These are phyloP conservation scores for Allantophomopsis lycopodina DNA, from an alignment of 2,329 filamentous ascomycete genomes.

Conservation along the genomic window DNA sequence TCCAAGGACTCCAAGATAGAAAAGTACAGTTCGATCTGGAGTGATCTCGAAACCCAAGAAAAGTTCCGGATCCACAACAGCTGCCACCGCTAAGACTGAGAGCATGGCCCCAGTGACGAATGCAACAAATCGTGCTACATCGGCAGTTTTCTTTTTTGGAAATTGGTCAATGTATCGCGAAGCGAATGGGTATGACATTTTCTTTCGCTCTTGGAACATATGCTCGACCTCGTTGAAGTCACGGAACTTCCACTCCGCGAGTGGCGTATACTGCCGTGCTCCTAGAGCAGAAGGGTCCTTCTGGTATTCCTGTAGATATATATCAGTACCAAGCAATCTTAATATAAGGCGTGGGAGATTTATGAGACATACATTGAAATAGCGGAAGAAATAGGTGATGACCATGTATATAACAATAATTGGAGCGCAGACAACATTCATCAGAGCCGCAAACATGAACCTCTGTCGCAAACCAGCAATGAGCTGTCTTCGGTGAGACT, in stretches of 20 bases:
- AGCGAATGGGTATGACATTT: slow-evolving; percentile 91
- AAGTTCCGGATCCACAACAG: slow-evolving; percentile 78
- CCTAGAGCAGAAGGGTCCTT: slow-evolving; percentile 80
- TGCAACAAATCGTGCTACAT: slow-evolving; percentile 69
- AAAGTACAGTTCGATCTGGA: slow-evolving; percentile 73
- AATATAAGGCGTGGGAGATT: not conserved
- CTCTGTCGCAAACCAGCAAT: slow-evolving; percentile 66
- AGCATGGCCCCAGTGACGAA: slow-evolving; percentile 81
- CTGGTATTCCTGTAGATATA: slow-evolving; percentile 62
- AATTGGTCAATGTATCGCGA: slow-evolving; percentile 91
- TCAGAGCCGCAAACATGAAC: slow-evolving; percentile 69
- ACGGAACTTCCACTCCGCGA: slow-evolving; percentile 95
- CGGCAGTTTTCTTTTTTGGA: slow-evolving; percentile 85
- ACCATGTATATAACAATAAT: slow-evolving; percentile 79
- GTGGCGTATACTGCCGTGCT: slow-evolving; percentile 80
- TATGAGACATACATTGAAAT: slow-evolving; percentile 64
- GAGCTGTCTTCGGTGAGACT: slow-evolving; percentile 64
- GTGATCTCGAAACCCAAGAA: slow-evolving; percentile 90
- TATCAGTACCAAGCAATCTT: not conserved
- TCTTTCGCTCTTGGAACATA: slow-evolving; percentile 75
- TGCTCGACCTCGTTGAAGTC: slow-evolving; percentile 97
- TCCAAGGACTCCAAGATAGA: slow-evolving; percentile 76
- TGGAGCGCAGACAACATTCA: slow-evolving; percentile 78
- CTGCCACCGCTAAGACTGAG: slow-evolving; percentile 71
- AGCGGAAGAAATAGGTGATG: slow-evolving; percentile 84